Evolutionary conservation across 257 asterid genomes (phyloP), one percentile per base, ranked within the genome.

Genomic region (Primulina eburnea): DNA sequence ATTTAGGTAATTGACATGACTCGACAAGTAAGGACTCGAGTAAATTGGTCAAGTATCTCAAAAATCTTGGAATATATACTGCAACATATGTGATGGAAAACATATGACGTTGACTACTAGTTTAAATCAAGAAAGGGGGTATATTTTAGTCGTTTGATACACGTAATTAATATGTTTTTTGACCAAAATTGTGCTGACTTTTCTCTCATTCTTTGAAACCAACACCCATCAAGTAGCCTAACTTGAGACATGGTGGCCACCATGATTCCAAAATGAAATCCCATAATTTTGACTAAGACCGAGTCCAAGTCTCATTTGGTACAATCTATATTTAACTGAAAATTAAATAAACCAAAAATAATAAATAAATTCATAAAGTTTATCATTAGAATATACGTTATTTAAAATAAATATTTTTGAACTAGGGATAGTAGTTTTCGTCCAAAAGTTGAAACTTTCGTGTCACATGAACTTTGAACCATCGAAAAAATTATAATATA

Each of bases 111-210:
- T 35, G 43, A 35, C 11, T 8, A 35, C 43, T 35, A 8, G 2
- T 33, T 43, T 43, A 43, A 43, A 43, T 12, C 53, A 52, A 52
- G 3, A 55, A 32, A 33, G 0, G 34, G 20, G 34, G 20, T 62
- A 70, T 67, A 74, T 52, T 52, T 62, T 29, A 43, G 56, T n/a
- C 5, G 72, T 59, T 68, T 64, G 70, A 67, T 71, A 65, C 62
- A 75, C 80, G 76, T 71, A 79, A 71, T 65, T 62, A 72, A 53
- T 60, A 65, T 61, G 74, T 40, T 37, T 64, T 75, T 81, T 74
- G 85, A 81, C 82, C 80, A 53, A 74, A 73, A 40, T 35, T 30
- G 56, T 50, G 28, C 60, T 21, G 34, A 66, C 55, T 26, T 61
- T n/a, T 61, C 38, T 8, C 21, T 29, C 2, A 35, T 16, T 62